These are phyloP conservation scores for Grosmannia clavigera DNA, from an alignment of 2,329 filamentous ascomycete species.

Conservation along the genomic window DNA sequence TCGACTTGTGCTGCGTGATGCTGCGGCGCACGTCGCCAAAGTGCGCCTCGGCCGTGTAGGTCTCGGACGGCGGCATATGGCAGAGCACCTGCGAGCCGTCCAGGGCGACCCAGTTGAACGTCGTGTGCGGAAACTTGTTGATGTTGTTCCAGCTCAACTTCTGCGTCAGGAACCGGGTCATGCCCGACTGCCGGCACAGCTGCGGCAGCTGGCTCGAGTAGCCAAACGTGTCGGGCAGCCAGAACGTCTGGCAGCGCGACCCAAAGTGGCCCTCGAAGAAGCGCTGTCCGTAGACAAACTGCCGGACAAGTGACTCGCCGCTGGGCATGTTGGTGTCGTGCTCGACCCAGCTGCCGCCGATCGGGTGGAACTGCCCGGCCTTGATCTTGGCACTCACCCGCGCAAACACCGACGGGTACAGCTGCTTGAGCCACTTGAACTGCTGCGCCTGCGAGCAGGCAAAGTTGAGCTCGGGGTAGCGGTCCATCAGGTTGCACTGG, in stretches of 20 bases:
- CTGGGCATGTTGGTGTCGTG: constrained; percentile 97
- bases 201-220: constrained; percentile 94
- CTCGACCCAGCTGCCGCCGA: constrained; percentile 97
- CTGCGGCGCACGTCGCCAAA: constrained; percentile 91
- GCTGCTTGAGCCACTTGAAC: constrained; percentile 89
- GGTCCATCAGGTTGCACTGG: constrained; percentile 89
- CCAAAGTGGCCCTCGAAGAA: constrained; percentile 94
- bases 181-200: constrained; percentile 83
- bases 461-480: constrained; percentile 89
- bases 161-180: constrained; percentile 94
- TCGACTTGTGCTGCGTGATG: constrained; percentile 82
- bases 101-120: constrained; percentile 95
- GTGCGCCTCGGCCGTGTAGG: constrained; percentile 87
- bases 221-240: constrained; percentile 96
- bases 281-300: constrained; percentile 90
- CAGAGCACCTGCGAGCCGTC: constrained; percentile 95
- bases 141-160: constrained; percentile 99
- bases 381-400: constrained; percentile 86
- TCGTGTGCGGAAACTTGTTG: constrained; percentile 97
- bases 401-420: constrained; percentile 81
- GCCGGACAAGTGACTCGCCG: constrained; percentile 83
- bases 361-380: constrained; percentile 82
- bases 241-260: constrained; percentile 79
- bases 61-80: constrained; percentile 93
- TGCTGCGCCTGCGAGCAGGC: constrained; percentile 90